Conservation (phyloP, 768 basidiomycete species). For the Favolaschia claudopus region DNA sequence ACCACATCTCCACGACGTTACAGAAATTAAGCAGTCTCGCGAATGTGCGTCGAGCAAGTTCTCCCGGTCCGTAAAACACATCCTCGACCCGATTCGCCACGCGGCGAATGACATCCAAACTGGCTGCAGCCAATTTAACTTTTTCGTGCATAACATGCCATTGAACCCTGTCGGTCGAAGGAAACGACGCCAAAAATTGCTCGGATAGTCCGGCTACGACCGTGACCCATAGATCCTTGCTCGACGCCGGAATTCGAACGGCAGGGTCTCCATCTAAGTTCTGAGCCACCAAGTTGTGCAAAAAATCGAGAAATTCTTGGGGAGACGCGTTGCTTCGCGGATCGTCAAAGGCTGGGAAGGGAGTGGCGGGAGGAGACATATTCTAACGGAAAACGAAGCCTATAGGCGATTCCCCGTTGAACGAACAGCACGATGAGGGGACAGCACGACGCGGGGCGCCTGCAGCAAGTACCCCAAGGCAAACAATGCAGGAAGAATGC, state of each 20-base stretch:
- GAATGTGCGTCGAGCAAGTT: constrained; percentile 58
- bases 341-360: constrained; percentile 40
- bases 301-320: constrained; percentile 50
- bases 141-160: constrained; percentile 68
- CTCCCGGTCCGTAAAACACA: constrained; percentile 54
- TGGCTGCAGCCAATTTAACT: constrained; percentile 58
- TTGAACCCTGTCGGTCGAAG: constrained; percentile 54
- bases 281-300: constrained; percentile 47
- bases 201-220: constrained; percentile 61
- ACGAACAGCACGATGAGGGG: no score
- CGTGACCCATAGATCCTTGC: constrained; percentile 55
- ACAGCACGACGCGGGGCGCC: no score
- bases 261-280: constrained; percentile 43
- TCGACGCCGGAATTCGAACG: constrained; percentile 38
- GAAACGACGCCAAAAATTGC: constrained; percentile 61
- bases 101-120: constrained; percentile 61
- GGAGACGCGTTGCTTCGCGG: constrained; percentile 39
- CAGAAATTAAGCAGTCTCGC: constrained; percentile 61
- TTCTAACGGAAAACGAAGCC: not conserved
- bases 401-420: not conserved
- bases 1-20: constrained; percentile 65
- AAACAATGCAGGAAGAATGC: no score
- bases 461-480: no score
- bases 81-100: constrained; percentile 57
- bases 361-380: constrained; percentile 38